Evolutionary conservation across 176 grass and related monocot species (phyloP).

Genomic region (Bothriochloa decipiens): DNA sequence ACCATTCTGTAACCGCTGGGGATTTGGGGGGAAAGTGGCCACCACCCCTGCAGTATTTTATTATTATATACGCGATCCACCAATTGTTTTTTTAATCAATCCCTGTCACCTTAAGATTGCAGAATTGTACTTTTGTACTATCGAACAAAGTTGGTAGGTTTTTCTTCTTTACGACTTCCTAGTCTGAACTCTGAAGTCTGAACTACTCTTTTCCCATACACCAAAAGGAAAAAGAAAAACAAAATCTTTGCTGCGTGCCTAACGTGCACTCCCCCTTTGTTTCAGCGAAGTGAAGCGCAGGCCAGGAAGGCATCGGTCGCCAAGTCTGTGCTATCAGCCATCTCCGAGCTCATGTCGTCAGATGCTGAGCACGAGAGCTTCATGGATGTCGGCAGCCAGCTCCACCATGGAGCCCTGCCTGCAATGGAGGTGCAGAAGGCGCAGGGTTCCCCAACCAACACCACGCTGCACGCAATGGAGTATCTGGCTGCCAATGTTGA

Average conservation of each 20-base stretch:
- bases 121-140: conserved; percentile 40
- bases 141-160: not conserved
- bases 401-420: conserved; percentile 31
- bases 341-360: conserved; percentile 65
- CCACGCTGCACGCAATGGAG: conserved; percentile 39
- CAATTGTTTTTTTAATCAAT: conserved; percentile 26
- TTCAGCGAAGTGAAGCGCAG: conserved; percentile 53
- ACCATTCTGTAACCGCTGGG: not conserved
- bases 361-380: conserved; percentile 52
- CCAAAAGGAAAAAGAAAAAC: not conserved
- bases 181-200: conserved; percentile 21
- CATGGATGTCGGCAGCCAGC: conserved; percentile 62
- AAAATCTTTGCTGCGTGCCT: not conserved
- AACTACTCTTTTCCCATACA: conserved; percentile 30
- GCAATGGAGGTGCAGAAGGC: conserved; percentile 42
- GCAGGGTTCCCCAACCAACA: conserved; percentile 28
- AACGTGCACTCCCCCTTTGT: not conserved
- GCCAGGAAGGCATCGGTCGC: conserved; percentile 48
- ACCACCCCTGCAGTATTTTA: conserved; percentile 1
- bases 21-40: not conserved
- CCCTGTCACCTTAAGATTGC: conserved; percentile 23
- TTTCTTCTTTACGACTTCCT: conserved; percentile 38
- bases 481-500: conserved; percentile 73
- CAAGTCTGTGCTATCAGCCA: conserved; percentile 47
- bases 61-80: conserved; percentile 3